Evolutionary conservation across 345 rosid genomes (phyloP).

Genomic region (Eucalyptus leucophloia): DNA sequence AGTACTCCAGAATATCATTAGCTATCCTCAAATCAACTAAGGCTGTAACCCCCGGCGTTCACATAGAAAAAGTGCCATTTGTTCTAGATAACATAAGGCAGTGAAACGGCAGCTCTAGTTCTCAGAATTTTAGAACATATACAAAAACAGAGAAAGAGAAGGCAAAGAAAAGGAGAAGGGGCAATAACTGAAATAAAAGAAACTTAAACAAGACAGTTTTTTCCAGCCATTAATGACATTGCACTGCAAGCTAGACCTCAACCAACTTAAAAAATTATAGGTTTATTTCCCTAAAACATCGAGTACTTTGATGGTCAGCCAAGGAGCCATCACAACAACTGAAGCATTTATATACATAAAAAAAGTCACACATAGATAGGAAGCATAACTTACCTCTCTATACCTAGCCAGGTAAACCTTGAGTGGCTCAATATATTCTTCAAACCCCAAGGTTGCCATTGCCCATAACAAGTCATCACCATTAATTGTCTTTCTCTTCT

Average conservation of each 20-base stretch:
- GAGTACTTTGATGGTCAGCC: neutral
- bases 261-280: neutral
- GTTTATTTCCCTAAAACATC: neutral
- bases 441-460: slow-evolving; percentile 95
- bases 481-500: slow-evolving; percentile 93
- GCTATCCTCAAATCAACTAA: neutral
- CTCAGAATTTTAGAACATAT: neutral
- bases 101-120: neutral
- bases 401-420: slow-evolving; percentile 70
- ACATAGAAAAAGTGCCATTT: neutral
- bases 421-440: slow-evolving; percentile 91
- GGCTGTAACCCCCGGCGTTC: neutral
- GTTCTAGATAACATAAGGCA: neutral
- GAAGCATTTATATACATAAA: neutral
- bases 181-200: neutral
- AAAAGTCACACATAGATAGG: neutral
- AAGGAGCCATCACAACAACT: neutral
- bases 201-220: neutral
- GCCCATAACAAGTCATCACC: slow-evolving; percentile 98
- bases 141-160: neutral
- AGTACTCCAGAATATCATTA: neutral
- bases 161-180: neutral
- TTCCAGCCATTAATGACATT: neutral
- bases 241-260: neutral
- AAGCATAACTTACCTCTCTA: slow-evolving; percentile 46